A percentile compares a stretch with the other conserved stretches of the same genome.
Conservation (phyloP, 1,284 basidiomycete genomes). For the Ceratobasidium sp. region DNA sequence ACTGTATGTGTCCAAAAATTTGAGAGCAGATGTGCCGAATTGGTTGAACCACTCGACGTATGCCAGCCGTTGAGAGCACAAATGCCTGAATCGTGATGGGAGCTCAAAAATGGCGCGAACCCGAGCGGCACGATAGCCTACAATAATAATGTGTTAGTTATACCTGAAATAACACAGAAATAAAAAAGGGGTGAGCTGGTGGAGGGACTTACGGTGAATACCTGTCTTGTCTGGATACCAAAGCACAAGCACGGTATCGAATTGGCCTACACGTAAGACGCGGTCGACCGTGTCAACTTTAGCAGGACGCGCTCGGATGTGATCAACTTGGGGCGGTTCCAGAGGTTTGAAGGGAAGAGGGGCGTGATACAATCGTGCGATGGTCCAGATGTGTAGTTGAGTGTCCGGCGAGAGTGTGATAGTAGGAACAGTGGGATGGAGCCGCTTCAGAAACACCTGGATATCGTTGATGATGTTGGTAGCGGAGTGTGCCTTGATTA, state of each 20-base stretch:
- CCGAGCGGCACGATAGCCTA: conserved; percentile 3
- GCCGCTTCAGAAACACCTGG: neutral
- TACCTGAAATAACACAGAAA: too few relatives aligned
- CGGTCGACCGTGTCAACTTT: neutral
- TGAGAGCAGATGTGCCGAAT: neutral
- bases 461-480: neutral
- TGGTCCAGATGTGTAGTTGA: neutral
- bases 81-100: neutral
- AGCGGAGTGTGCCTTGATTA: neutral
- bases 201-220: neutral
- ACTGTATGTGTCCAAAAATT: neutral
- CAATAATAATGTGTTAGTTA: neutral
- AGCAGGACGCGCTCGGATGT: conserved; percentile 1
- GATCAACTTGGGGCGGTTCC: neutral
- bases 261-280: neutral
- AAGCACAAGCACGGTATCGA: conserved; percentile 3
- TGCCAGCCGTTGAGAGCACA: neutral
- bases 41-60: neutral
- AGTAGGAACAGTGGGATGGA: neutral
- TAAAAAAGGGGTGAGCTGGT: neutral
- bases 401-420: neutral
- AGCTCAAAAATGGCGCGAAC: conserved; percentile 12
- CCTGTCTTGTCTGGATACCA: neutral
- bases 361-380: neutral
- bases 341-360: conserved; percentile 10